Percentiles rank a stretch among this genome's conserved stretches.
Evolutionary conservation across 768 basidiomycete species (phyloP).

Genomic region (Mycena venus): DNA sequence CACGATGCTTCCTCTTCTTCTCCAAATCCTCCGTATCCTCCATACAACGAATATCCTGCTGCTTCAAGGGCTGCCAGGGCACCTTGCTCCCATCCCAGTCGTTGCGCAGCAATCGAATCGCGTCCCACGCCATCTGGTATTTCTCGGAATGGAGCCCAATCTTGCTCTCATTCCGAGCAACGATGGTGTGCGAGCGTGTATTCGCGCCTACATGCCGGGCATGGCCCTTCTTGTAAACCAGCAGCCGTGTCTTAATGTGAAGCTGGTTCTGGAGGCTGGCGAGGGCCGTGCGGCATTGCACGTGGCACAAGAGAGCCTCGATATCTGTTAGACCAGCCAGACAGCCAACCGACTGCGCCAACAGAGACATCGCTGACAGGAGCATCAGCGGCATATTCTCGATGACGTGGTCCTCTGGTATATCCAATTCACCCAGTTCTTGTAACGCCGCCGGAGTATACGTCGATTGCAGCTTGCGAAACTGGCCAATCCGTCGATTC

Average conservation of each 20-base stretch:
- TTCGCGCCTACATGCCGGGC: constrained; percentile 9
- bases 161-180: constrained; percentile 25
- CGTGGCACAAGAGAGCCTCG: constrained; percentile 12
- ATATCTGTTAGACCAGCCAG: not conserved
- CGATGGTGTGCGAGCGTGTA: constrained; percentile 15
- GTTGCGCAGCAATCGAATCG: not conserved
- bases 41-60: constrained; percentile 17
- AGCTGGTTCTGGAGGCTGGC: constrained; percentile 16
- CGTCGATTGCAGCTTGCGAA: constrained; percentile 3
- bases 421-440: not conserved
- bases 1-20: no score
- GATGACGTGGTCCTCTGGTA: not conserved
- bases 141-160: constrained; percentile 12
- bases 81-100: not conserved
- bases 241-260: constrained; percentile 7
- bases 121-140: constrained; percentile 22
- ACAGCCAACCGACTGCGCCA: not conserved
- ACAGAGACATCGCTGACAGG: not conserved
- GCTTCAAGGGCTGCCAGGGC: not conserved
- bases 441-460: constrained; percentile 1
- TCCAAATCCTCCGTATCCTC: constrained; percentile 3
- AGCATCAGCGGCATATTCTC: constrained; percentile 9
- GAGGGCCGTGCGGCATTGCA: constrained; percentile 19
- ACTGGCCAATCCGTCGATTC: not conserved
- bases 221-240: constrained; percentile 1